Evolutionary conservation across 768 basidiomycete species (phyloP).

Genomic region (Cystobasidium tubakii): DNA sequence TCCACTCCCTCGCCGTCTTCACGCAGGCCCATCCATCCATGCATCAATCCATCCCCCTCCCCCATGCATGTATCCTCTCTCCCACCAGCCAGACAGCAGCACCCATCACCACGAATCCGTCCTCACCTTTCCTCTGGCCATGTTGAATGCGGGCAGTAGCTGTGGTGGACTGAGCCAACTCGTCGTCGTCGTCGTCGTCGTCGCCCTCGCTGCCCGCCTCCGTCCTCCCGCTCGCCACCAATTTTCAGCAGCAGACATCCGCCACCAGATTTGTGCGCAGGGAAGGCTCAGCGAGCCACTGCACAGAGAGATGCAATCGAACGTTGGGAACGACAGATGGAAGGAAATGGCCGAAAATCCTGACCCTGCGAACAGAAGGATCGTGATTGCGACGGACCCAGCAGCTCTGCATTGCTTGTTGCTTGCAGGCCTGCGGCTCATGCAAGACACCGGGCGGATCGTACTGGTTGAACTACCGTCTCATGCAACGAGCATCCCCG

Average conservation of each 20-base stretch:
- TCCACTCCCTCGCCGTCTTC: too few relatives aligned
- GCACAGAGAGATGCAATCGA: neutral
- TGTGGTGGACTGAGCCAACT: slow-evolving; percentile 2
- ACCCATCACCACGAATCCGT: neutral
- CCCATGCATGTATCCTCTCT: too few relatives aligned
- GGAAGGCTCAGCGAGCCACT: neutral
- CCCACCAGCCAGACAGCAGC: neutral
- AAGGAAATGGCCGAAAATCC: too few relatives aligned
- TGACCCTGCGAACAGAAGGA: too few relatives aligned
- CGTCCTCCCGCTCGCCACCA: neutral
- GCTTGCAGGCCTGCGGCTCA: too few relatives aligned
- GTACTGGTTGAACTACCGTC: too few relatives aligned
- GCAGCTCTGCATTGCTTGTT: too few relatives aligned
- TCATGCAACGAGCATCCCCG: too few relatives aligned
- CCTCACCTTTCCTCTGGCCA: slow-evolving; percentile 36
- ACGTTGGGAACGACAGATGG: too few relatives aligned
- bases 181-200: neutral
- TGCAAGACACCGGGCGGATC: too few relatives aligned
- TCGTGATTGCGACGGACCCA: too few relatives aligned
- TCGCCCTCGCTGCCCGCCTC: neutral
- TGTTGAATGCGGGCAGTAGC: slow-evolving; percentile 5
- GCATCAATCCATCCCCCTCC: neutral
- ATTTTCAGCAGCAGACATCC: too few relatives aligned
- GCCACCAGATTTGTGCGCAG: neutral
- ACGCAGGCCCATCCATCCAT: neutral